Evolutionary conservation across 495 filamentous ascomycete species (phyloP).

Genomic region (Penicillium alfredii): DNA sequence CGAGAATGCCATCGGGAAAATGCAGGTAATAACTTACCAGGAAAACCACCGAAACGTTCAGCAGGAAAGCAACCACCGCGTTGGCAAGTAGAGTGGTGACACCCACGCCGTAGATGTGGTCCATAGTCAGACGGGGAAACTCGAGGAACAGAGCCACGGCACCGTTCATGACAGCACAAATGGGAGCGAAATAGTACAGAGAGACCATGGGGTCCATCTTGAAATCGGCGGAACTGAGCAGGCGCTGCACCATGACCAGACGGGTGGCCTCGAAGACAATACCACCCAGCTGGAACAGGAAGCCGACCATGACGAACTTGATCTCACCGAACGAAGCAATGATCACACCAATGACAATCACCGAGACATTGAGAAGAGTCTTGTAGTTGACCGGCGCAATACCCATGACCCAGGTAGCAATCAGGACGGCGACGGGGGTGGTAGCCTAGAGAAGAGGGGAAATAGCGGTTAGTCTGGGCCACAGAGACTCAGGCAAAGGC

Average conservation of each 20-base stretch:
- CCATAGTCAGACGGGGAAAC: constrained; percentile 61
- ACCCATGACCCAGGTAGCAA: constrained; percentile 78
- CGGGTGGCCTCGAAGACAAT: constrained; percentile 87
- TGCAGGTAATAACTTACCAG: constrained; percentile 54
- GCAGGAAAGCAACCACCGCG: constrained; percentile 73
- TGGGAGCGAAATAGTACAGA: constrained; percentile 92
- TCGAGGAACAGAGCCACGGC: constrained; percentile 74
- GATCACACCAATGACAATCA: constrained; percentile 85
- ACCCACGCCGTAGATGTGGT: constrained; percentile 70
- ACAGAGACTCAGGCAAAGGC: not conserved
- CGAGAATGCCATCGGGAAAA: not conserved
- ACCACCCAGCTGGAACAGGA: constrained; percentile 79
- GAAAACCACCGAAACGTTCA: constrained; percentile 94
- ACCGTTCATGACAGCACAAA: constrained; percentile 87
- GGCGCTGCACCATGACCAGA: constrained; percentile 83
- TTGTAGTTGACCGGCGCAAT: constrained; percentile 71
- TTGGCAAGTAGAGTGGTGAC: constrained; percentile 70
- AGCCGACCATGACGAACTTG: constrained; percentile 79
- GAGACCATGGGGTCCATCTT: constrained; percentile 98
- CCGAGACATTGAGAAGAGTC: constrained; percentile 75
- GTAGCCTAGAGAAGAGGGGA: constrained; percentile 55
- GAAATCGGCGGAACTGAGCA: constrained; percentile 84
- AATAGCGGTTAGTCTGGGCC: not conserved
- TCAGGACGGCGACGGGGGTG: constrained; percentile 80
- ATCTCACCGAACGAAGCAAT: constrained; percentile 91